A percentile compares a stretch with the other conserved stretches of the same genome.
These are phyloP conservation scores for Monilinia fructigena DNA, from an alignment of 2,329 filamentous ascomycete species.

Conservation along the genomic window DNA sequence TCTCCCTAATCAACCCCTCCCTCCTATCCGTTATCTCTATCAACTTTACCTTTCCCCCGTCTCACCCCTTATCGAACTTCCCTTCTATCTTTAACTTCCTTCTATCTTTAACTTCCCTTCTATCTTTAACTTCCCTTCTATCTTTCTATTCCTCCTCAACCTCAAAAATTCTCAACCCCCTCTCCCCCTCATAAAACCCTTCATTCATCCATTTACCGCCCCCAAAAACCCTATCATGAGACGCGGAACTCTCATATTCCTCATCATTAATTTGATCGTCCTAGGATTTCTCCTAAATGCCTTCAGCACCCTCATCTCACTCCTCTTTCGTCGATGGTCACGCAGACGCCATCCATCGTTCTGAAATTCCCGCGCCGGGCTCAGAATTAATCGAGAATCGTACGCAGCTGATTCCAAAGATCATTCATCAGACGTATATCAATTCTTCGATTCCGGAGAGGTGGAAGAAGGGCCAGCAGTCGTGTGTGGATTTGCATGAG, in stretches of 20 bases:
- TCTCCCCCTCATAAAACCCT: not conserved
- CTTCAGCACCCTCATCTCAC: constrained; percentile 68
- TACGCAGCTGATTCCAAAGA: constrained; percentile 67
- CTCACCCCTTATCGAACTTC: not conserved
- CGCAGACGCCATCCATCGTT: constrained; percentile 63
- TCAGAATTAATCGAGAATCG: constrained; percentile 55
- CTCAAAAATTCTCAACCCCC: not conserved
- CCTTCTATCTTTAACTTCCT: constrained; percentile 2
- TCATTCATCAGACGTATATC: constrained; percentile 75
- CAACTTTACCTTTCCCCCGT: too few species aligned
- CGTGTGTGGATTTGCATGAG: constrained; percentile 64
- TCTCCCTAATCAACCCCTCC: not conserved
- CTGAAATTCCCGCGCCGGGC: constrained; percentile 65
- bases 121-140: not conserved
- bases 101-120: too few species aligned
- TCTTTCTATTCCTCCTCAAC: not conserved
- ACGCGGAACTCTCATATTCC: constrained; percentile 39
- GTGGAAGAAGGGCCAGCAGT: constrained; percentile 66
- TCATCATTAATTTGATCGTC: constrained; percentile 60
- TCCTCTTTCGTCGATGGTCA: constrained; percentile 67
- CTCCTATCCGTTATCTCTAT: too few species aligned
- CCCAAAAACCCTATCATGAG: constrained; percentile 34
- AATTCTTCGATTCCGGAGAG: constrained; percentile 65
- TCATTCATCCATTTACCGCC: not conserved
- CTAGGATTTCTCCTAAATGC: constrained; percentile 63